A percentile compares a stretch with the other conserved stretches of the same genome.
phyloP scores from a whole-genome alignment of 2,329 filamentous ascomycete species.

The Verticillium longisporum region DNA sequence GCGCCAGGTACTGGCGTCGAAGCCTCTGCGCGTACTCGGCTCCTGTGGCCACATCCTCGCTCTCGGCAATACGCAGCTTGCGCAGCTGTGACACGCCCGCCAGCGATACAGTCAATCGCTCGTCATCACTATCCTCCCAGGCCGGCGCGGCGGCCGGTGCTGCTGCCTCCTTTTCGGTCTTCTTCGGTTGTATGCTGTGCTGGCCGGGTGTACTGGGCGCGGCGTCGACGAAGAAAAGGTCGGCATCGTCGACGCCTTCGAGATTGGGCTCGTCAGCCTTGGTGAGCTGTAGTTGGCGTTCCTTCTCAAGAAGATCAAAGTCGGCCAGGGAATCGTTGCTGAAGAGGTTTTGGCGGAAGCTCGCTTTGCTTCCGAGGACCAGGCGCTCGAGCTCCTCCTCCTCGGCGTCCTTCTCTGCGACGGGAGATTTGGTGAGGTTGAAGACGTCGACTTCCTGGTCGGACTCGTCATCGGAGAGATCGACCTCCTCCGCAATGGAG shows the following conservation, averaged over 20 bases:
- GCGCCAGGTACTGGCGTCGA: constrained; percentile 64
- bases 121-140: constrained; percentile 96
- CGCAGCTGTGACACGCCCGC: constrained; percentile 67
- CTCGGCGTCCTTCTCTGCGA: constrained; percentile 66
- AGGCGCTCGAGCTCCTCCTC: constrained; percentile 83
- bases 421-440: constrained; percentile 14
- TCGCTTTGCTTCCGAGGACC: constrained; percentile 81
- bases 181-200: constrained; percentile 18
- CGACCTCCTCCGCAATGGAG: constrained; percentile 8
- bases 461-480: constrained; percentile 12
- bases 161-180: constrained; percentile 8
- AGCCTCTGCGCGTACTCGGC: constrained; percentile 78
- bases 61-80: constrained; percentile 74
- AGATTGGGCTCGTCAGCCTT: constrained; percentile 35
- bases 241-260: constrained; percentile 64
- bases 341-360: constrained; percentile 71
- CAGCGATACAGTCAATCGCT: constrained; percentile 76
- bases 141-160: constrained; percentile 37
- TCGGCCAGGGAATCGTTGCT: constrained; percentile 34
- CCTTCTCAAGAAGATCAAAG: constrained; percentile 19
- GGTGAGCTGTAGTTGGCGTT: constrained; percentile 23
- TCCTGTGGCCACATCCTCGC: constrained; percentile 80
- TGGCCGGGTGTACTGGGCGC: constrained; percentile 31
- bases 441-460: constrained; percentile 18
- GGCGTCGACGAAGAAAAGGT: constrained; percentile 80